Base-by-base conservation (phyloP, 306 rosid genomes). In the Quercus rubra region DNA sequence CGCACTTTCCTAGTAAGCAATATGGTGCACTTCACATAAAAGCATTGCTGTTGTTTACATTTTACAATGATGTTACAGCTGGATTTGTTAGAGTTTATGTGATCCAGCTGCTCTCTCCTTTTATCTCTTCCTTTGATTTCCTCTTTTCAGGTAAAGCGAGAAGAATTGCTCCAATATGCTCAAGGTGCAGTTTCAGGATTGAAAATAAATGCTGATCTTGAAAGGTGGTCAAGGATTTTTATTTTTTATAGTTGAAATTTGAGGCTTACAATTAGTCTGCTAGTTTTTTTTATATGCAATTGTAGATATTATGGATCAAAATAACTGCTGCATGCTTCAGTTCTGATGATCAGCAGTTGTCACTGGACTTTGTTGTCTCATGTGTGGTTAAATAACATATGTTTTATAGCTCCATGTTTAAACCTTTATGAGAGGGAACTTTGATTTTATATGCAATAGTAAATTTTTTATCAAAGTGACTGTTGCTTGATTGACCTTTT, bases 111-210 rank as follows among this genome's bases (percentile, higher is more conserved):
- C 51, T 77, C 69, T 75, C 75, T 74, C 56, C 52, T n/a, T 75
- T 77, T 25, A 38, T 25, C 30, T 4, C 35, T 63, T 55, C 72
- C 25, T 49, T 54, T 49, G 38, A 2, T 18, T 78, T 81, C 10
- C 30, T 75, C 55, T 77, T 79, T 80, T 31, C 85, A 94, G 98
- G 87, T 84, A 68, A 94, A 92, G 83, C 92, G 97, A 69, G 97
- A 94, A 78, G 98, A 94, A 76, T 80, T 94, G 88, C 98, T 94
- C 79, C 97, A 94, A 78, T 85, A 85, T 81, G 93, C 88, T 84
- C 97, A 92, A 88, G 84, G 46, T 85, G 92, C 94, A 76, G 83
- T 94, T 80, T 66, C 97, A 28, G 98, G 97, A 84, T 83, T 94
- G 79, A 94, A 94, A 88, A 51, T 88, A 81, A 87, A 89, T 85